Evolutionary conservation across 73 alveolate genomes (phyloP).

Genomic region (Paramecium tetraurelia): DNA sequence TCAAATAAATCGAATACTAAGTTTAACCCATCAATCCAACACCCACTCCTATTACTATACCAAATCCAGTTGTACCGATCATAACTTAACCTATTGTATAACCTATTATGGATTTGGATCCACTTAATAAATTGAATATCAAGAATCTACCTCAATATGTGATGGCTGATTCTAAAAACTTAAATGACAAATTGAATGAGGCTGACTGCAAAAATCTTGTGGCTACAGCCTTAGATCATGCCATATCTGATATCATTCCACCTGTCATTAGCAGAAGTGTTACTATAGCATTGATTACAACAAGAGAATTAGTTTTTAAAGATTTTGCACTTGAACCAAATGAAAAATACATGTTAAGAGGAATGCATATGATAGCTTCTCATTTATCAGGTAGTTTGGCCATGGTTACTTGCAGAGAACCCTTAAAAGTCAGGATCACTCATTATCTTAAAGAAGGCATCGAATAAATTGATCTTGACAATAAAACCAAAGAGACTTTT

Average conservation of each 20-base stretch:
- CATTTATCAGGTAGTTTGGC: constrained; percentile 96
- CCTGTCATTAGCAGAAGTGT: constrained; percentile 98
- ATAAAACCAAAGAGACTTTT: constrained; percentile 4
- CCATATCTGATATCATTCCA: constrained; percentile 88
- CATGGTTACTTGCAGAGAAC: constrained; percentile 97
- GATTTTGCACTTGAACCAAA: constrained; percentile 95
- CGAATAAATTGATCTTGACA: background rate
- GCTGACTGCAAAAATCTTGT: constrained; percentile 70
- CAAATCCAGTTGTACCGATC: background rate
- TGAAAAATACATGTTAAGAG: constrained; percentile 82
- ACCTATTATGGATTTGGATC: background rate
- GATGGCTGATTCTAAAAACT: background rate
- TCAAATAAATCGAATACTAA: background rate
- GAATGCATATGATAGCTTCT: constrained; percentile 87
- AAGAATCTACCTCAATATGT: constrained; percentile 23
- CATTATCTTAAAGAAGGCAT: constrained; percentile 77
- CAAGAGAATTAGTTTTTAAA: constrained; percentile 95
- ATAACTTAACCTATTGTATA: background rate
- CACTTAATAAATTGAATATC: background rate
- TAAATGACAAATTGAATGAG: background rate
- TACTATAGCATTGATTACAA: constrained; percentile 95
- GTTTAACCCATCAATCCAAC: constrained; percentile 10
- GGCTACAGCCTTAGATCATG: constrained; percentile 82
- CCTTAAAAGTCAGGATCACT: constrained; percentile 82
- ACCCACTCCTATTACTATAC: background rate